Conservation (phyloP, 306 rosid genomes). For the Potentilla sterilis region DNA sequence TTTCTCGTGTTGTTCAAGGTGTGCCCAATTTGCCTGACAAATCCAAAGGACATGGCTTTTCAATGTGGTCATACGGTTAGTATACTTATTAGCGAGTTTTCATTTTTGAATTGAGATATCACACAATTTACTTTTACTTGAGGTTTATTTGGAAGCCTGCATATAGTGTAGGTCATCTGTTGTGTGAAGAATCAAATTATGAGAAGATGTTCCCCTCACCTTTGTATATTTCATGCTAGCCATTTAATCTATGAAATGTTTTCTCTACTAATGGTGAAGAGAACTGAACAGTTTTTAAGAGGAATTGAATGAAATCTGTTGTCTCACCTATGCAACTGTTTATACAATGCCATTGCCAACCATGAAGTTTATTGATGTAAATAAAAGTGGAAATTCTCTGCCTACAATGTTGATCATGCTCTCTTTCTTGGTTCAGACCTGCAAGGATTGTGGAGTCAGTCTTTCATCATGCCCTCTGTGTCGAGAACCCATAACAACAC, state of each 20-base stretch:
- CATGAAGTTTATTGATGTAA: neutral
- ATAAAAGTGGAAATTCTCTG: neutral
- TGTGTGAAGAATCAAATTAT: neutral
- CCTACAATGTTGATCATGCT: neutral
- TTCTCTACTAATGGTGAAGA: neutral
- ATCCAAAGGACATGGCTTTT: constrained; percentile 97
- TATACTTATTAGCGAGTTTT: constrained; percentile 5
- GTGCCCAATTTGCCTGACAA: constrained; percentile 85
- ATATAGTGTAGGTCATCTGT: neutral
- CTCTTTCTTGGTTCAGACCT: constrained; percentile 49
- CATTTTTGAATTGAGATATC: neutral
- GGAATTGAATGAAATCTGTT: neutral
- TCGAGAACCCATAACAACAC: constrained; percentile 68
- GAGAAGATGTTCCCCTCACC: neutral
- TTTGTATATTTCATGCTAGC: neutral
- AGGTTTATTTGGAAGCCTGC: neutral
- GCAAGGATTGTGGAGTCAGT: constrained; percentile 80
- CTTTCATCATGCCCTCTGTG: constrained; percentile 74
- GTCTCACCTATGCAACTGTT: too few relatives aligned
- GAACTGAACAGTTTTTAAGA: neutral
- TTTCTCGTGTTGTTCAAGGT: constrained; percentile 45
- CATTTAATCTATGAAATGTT: neutral
- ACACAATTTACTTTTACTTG: neutral
- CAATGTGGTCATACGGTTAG: constrained; percentile 95
- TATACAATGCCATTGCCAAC: neutral